Evolutionary conservation across 805 yeast species (phyloP).

Genomic region (Starmerella potacharoeniae): DNA sequence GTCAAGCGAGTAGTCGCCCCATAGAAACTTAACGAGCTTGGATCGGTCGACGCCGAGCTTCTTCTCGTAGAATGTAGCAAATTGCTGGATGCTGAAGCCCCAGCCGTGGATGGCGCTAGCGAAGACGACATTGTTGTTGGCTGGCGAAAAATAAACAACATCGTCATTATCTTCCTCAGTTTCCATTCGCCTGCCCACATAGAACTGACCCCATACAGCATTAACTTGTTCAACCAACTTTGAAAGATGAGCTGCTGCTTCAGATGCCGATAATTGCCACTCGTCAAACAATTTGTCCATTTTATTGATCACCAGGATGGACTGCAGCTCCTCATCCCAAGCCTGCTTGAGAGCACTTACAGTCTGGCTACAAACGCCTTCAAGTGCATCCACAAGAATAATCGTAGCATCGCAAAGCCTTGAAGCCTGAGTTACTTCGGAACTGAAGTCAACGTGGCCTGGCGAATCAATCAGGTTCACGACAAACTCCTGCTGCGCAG

Average conservation of each 20-base stretch:
- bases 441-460: constrained; percentile 95
- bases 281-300: constrained; percentile 79
- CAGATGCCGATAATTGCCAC: constrained; percentile 66
- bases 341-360: constrained; percentile 84
- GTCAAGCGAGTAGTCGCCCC: constrained; percentile 91
- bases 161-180: constrained; percentile 68
- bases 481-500: constrained; percentile 55
- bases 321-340: constrained; percentile 85
- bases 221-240: constrained; percentile 86
- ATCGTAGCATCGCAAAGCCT: constrained; percentile 95
- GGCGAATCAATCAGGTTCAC: constrained; percentile 95
- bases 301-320: constrained; percentile 79
- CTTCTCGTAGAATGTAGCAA: constrained; percentile 73
- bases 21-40: constrained; percentile 69
- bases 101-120: constrained; percentile 92
- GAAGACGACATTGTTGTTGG: constrained; percentile 68
- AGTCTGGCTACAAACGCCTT: constrained; percentile 97
- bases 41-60: constrained; percentile 75
- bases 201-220: constrained; percentile 86
- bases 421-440: constrained; percentile 93
- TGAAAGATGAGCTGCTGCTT: constrained; percentile 71
- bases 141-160: constrained; percentile 87
- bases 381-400: constrained; percentile 90
- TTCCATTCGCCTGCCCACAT: constrained; percentile 54
- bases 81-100: constrained; percentile 88